These are phyloP conservation scores for Apiospora hydei DNA, from an alignment of 2,329 filamentous ascomycete species.

Conservation along the genomic window DNA sequence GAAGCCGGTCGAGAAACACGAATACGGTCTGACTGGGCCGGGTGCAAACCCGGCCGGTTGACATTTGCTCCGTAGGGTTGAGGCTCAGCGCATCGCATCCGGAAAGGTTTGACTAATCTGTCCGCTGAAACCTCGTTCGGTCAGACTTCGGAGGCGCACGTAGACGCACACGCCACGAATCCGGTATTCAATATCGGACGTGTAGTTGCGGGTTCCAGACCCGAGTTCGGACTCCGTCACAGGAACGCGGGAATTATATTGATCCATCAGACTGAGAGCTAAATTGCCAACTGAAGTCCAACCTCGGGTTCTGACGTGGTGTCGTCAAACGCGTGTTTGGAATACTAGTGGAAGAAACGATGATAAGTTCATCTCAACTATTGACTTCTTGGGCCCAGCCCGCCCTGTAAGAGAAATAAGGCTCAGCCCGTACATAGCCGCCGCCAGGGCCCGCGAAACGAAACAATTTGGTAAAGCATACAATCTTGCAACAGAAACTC, in stretches of 20 bases:
- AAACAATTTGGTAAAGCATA: not conserved
- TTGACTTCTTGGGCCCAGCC: not conserved
- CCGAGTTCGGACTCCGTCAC: not conserved
- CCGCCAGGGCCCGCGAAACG: no score
- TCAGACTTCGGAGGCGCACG: not conserved
- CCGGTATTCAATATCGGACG: not conserved
- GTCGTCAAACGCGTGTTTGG: not conserved
- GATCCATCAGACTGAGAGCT: not conserved
- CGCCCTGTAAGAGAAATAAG: not conserved
- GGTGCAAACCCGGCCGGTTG: not conserved
- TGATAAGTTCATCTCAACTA: not conserved
- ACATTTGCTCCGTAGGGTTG: no score
- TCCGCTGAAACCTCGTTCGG: not conserved
- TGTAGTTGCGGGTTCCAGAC: not conserved
- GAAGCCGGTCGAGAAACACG: not conserved
- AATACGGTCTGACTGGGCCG: not conserved
- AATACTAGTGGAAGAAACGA: not conserved
- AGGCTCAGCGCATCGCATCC: not conserved
- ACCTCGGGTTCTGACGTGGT: no score
- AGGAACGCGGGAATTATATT: not conserved
- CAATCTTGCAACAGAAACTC: not conserved
- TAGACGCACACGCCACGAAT: not conserved
- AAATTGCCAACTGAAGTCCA: not conserved
- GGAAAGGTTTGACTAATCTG: not conserved
- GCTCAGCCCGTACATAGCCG: not conserved